Conservation (phyloP, 331 rosid species). For the Acacia concinna region DNA sequence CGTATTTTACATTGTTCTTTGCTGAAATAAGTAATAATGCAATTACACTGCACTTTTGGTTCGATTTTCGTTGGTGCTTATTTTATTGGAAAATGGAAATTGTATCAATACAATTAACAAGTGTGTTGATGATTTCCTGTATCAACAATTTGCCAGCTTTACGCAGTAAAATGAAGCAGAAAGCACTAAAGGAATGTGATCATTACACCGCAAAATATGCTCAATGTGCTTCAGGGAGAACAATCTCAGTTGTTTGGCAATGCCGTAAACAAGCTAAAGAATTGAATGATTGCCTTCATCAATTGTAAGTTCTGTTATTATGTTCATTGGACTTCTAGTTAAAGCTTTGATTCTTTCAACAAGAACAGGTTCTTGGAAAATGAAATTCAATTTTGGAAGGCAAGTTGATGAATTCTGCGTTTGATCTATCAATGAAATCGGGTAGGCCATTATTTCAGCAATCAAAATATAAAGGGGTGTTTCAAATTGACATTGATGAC, state of each 20-base stretch:
- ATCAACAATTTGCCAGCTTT: constrained; percentile 49
- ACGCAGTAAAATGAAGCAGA: constrained; percentile 93
- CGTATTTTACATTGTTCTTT: background rate
- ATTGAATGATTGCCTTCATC: constrained; percentile 85
- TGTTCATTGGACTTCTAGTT: background rate
- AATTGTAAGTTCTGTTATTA: constrained; percentile 50
- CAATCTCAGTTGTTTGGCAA: constrained; percentile 77
- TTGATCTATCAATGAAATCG: background rate
- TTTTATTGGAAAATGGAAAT: too few relatives aligned
- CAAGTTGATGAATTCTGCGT: background rate
- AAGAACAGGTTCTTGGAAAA: background rate
- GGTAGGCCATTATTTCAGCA: background rate
- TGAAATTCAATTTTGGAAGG: background rate
- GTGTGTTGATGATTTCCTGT: background rate
- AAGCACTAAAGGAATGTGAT: constrained; percentile 84
- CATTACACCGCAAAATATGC: constrained; percentile 72
- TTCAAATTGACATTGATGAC: constrained; percentile 9
- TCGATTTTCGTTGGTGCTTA: background rate
- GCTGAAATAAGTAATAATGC: background rate
- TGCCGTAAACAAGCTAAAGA: constrained; percentile 83
- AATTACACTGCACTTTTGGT: background rate
- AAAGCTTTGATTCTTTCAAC: background rate
- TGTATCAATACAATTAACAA: too few relatives aligned
- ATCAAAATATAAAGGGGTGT: background rate
- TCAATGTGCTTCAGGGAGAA: constrained; percentile 77